Evolutionary conservation across 1,284 basidiomycete genomes (phyloP).

Genomic region (Leccinum griseonigrum): DNA sequence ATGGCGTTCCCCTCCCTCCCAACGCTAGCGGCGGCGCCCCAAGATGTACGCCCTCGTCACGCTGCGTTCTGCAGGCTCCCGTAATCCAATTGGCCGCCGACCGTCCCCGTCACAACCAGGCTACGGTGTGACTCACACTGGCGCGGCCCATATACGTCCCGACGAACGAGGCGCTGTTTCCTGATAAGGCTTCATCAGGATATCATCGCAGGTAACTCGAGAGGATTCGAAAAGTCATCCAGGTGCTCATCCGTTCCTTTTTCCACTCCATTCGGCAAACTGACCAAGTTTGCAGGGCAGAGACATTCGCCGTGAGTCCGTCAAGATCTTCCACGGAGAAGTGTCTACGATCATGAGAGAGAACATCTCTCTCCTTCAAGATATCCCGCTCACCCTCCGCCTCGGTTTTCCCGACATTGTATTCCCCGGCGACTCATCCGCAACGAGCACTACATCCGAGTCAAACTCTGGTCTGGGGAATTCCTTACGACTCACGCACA

Average conservation of each 20-base stretch:
- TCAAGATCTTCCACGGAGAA: constrained; percentile 88
- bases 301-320: constrained; percentile 79
- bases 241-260: constrained; percentile 31
- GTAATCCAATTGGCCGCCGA: no score
- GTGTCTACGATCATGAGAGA: constrained; percentile 74
- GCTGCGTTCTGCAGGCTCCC: no score
- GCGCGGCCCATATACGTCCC: no score
- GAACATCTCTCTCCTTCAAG: constrained; percentile 85
- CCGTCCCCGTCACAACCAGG: no score
- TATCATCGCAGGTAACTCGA: no score
- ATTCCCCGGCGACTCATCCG: constrained; percentile 84
- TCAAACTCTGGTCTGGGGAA: constrained; percentile 87
- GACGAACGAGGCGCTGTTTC: no score
- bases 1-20: no score
- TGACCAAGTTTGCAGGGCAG: constrained; percentile 54
- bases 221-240: no score
- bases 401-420: constrained; percentile 98
- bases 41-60: no score
- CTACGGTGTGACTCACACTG: no score
- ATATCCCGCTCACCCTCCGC: constrained; percentile 78
- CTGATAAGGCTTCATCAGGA: no score
- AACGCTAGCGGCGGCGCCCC: no score
- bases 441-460: constrained; percentile 84
- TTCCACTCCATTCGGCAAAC: not conserved
- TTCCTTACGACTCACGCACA: constrained; percentile 61